Evolutionary conservation across 805 yeast species (phyloP).

Genomic region (Jamesozyma hellenica): DNA sequence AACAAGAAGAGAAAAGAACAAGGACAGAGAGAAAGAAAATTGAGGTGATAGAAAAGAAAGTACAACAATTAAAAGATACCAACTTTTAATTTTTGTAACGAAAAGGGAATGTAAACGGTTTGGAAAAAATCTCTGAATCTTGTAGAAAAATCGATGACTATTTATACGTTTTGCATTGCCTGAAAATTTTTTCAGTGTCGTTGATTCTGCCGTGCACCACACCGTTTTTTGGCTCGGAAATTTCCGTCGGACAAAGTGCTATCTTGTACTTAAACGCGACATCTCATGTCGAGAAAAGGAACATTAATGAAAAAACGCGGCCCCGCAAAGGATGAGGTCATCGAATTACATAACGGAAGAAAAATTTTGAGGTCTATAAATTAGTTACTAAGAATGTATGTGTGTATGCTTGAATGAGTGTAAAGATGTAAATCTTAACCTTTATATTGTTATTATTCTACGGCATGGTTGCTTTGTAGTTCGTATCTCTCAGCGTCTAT

Average conservation of each 20-base stretch:
- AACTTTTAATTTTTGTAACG: neutral
- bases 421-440: too few relatives aligned
- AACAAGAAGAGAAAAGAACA: neutral
- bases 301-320: too few relatives aligned
- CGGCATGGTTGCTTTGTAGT: too few relatives aligned
- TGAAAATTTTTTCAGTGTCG: neutral
- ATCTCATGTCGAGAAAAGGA: too few relatives aligned
- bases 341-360: too few relatives aligned
- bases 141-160: neutral
- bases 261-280: too few relatives aligned
- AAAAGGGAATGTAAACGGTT: neutral
- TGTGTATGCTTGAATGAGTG: too few relatives aligned
- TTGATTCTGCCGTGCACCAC: neutral
- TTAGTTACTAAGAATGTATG: neutral
- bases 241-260: neutral
- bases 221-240: neutral
- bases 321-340: too few relatives aligned
- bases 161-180: neutral
- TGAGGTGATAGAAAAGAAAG: neutral
- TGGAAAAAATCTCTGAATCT: neutral
- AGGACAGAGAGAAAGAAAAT: slow-evolving; percentile 11
- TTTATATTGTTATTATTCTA: too few relatives aligned
- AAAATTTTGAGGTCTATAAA: too few relatives aligned
- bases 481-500: neutral
- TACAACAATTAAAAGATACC: slow-evolving; percentile 1